Base-by-base conservation (phyloP, 2,329 filamentous ascomycete genomes). In the Fusarium kyushuense region DNA sequence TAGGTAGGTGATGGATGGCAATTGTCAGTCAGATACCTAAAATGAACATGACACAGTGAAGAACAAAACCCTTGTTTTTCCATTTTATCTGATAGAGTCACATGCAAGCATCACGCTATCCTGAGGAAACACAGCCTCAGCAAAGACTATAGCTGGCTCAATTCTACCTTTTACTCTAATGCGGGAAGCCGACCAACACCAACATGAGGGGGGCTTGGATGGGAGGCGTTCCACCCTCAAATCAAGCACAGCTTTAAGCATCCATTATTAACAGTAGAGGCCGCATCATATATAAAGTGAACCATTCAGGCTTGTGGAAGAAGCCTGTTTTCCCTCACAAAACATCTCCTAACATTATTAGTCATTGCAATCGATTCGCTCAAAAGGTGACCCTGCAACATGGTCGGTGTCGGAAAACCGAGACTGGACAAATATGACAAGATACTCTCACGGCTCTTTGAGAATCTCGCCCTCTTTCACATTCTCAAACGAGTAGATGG, bases 371-470 rank as follows among this genome's bases (percentile, higher is more conserved):
- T 6, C 19, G 19, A 13, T 16, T n/a, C 45, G 35, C 13, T 17
- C 29, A n/a, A 41, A 25, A 14, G 19, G 12, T 10, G 14, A 30
- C 21, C 14, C 25, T 23, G 13, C 13, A 67, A 49, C 1, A 69
- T 63, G 66, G 56, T 40, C n/a, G 23, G 45, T 6, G 41, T 58
- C 10, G 67, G 63, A n/a, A 58, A 49, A n/a, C 71, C 72, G 17
- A 41, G 72, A 25, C 6, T 65, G 1, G 54, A 63, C 23, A 45
- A 41, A 12, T 63, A 74, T 10, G 14, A 42, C 7, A 62, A 40
- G 30, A 35, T 70, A 11, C 46, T 74, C 3, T 54, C 70, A 3
- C 59, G 72, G 2, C 51, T 75, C 12, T 75, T 71, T 25, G 72
- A 74, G 46, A 58, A 69, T 8, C 35, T 72, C 3, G 61, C 70